Evolutionary conservation across 2,329 filamentous ascomycete genomes (phyloP).

Genomic region (Coniochaeta ligniaria): DNA sequence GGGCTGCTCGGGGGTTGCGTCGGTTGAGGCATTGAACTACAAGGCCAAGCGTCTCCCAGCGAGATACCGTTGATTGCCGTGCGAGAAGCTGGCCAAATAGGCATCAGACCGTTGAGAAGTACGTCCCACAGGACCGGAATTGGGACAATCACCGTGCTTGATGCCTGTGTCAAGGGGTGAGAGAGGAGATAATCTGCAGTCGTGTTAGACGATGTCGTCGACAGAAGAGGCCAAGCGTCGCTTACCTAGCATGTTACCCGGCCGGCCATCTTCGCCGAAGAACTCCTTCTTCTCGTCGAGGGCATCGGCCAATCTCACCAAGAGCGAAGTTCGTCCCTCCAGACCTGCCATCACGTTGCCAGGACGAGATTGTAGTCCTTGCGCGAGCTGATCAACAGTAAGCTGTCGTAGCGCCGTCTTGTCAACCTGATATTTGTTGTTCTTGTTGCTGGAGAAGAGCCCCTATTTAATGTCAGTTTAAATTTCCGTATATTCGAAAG

Average conservation of each 20-base stretch:
- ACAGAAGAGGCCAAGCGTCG: constrained; percentile 16
- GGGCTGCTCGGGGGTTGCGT: constrained; percentile 38
- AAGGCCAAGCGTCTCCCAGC: constrained; percentile 92
- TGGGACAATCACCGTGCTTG: constrained; percentile 79
- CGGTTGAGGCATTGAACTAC: constrained; percentile 65
- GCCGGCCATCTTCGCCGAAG: constrained; percentile 77
- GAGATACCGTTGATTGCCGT: constrained; percentile 81
- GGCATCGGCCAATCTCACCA: constrained; percentile 69
- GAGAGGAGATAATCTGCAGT: constrained; percentile 80
- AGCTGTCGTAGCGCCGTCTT: constrained; percentile 69
- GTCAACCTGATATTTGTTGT: constrained; percentile 85
- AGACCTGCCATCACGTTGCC: constrained; percentile 78
- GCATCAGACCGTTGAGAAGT: constrained; percentile 76
- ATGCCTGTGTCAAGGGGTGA: constrained; percentile 82
- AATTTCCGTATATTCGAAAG: neutral
- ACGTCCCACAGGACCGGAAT: constrained; percentile 86
- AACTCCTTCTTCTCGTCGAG: constrained; percentile 69
- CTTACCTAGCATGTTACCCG: constrained; percentile 87
- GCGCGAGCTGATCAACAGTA: constrained; percentile 66
- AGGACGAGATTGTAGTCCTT: constrained; percentile 76
- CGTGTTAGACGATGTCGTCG: constrained; percentile 12
- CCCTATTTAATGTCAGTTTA: constrained; percentile 39
- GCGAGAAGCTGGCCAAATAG: constrained; percentile 83
- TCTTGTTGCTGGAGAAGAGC: constrained; percentile 74
- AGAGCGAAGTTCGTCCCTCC: constrained; percentile 73